Percentiles rank a stretch among this genome's conserved stretches.
phyloP scores from a whole-genome alignment of 805 yeast genomes.

The Nakazawaea populi region DNA sequence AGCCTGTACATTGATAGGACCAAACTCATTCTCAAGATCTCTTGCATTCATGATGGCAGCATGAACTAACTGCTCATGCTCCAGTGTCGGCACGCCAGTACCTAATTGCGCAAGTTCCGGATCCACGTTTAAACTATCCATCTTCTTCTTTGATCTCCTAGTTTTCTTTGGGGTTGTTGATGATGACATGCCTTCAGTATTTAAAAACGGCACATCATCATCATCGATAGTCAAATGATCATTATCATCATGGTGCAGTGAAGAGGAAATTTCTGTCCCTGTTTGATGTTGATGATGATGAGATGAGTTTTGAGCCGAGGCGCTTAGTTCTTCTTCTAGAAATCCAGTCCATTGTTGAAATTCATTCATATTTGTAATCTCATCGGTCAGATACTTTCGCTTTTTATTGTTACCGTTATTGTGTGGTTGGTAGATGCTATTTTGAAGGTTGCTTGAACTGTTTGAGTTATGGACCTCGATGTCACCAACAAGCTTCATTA shows the following conservation, averaged over 20 bases:
- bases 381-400: slow-evolving; percentile 30
- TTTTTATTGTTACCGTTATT: slow-evolving; percentile 14
- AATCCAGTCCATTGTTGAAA: slow-evolving; percentile 52
- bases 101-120: slow-evolving; percentile 52
- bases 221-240: slow-evolving; percentile 16
- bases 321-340: slow-evolving; percentile 32
- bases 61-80: slow-evolving; percentile 58
- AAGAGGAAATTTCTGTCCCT: neutral
- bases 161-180: slow-evolving; percentile 1
- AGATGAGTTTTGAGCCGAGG: slow-evolving; percentile 1
- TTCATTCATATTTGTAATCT: slow-evolving; percentile 38
- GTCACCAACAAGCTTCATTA: slow-evolving; percentile 66
- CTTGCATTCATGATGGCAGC: slow-evolving; percentile 69
- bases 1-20: slow-evolving; percentile 20
- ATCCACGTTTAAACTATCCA: slow-evolving; percentile 37
- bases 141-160: slow-evolving; percentile 4
- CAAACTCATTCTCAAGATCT: slow-evolving; percentile 45
- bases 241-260: neutral
- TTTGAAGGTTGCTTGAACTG: neutral
- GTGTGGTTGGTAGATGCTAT: slow-evolving; percentile 1
- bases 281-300: slow-evolving; percentile 4
- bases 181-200: slow-evolving; percentile 17
- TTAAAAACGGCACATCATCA: slow-evolving; percentile 19
- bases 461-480: slow-evolving; percentile 27
- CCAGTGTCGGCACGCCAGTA: slow-evolving; percentile 31